phyloP scores from a whole-genome alignment of 176 grass and related monocot genomes.

The Miscanthus lutarioriparius region DNA sequence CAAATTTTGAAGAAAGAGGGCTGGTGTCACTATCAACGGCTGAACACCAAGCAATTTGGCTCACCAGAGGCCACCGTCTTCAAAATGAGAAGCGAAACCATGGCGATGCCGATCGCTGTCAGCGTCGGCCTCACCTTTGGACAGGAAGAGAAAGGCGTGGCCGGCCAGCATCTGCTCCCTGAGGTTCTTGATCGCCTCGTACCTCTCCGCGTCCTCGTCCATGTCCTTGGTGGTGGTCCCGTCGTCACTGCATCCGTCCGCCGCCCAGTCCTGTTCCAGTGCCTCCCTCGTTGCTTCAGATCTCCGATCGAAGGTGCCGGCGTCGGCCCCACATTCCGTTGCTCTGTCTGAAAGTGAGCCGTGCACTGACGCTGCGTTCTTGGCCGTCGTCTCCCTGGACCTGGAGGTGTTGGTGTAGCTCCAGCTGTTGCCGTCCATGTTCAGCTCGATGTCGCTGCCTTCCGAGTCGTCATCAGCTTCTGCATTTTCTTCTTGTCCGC shows the following conservation, averaged over 20 bases:
- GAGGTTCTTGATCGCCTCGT: constrained; percentile 75
- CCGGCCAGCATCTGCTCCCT: constrained; percentile 81
- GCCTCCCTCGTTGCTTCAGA: neutral
- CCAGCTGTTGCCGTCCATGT: constrained; percentile 65
- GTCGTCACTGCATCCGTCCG: constrained; percentile 41
- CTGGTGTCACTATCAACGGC: neutral
- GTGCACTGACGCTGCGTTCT: neutral
- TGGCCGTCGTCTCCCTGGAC: constrained; percentile 27
- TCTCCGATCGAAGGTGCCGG: neutral
- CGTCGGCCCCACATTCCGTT: neutral
- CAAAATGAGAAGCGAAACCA: neutral
- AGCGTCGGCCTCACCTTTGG: constrained; percentile 16
- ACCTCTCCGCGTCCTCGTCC: constrained; percentile 68
- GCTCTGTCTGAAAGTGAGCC: constrained; percentile 21
- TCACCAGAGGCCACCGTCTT: constrained; percentile 2
- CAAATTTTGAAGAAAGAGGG: neutral
- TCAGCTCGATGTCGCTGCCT: constrained; percentile 86
- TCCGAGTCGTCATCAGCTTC: constrained; percentile 41
- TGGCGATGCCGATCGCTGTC: neutral
- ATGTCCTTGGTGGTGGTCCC: constrained; percentile 29
- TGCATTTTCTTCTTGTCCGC: neutral
- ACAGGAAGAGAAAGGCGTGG: constrained; percentile 49
- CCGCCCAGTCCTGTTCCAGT: constrained; percentile 19
- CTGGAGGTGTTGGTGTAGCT: constrained; percentile 37
- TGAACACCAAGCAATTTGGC: neutral